A percentile compares a stretch with the other conserved stretches of the same genome.
These are phyloP conservation scores for Brassica balearica DNA, from an alignment of 441 rosid genomes.

Conservation along the genomic window DNA sequence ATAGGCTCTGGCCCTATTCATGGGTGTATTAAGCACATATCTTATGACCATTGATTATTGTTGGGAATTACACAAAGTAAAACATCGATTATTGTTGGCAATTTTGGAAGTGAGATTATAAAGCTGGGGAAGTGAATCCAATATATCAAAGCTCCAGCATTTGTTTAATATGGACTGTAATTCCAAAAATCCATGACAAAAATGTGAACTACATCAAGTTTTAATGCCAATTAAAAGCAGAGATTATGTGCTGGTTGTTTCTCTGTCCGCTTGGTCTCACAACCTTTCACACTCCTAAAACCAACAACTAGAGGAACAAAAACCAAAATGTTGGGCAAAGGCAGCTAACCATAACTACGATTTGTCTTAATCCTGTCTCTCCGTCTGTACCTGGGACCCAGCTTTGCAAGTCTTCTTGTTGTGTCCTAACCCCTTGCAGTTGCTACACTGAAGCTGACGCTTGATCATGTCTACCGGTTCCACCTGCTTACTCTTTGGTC, in stretches of 20 bases:
- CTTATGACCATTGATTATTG: conserved; percentile 27
- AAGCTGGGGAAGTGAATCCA: not conserved
- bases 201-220: not conserved
- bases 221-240: conserved; percentile 1
- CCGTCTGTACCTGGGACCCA: conserved; percentile 18
- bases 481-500: conserved; percentile 63
- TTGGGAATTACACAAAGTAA: conserved; percentile 29
- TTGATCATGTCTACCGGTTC: conserved; percentile 61
- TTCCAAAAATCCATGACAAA: not conserved
- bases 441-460: conserved; percentile 82
- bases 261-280: not conserved
- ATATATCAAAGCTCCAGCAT: not conserved
- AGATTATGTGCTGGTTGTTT: conserved; percentile 2
- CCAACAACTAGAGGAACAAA: not conserved
- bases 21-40: conserved; percentile 20
- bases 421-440: conserved; percentile 82
- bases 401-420: conserved; percentile 80
- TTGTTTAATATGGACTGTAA: not conserved
- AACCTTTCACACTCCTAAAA: not conserved
- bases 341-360: conserved; percentile 19
- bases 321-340: conserved; percentile 20
- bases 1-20: conserved; percentile 28
- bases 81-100: conserved; percentile 9
- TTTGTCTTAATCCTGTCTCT: conserved; percentile 6
- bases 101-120: not conserved